Evolutionary conservation across 192 early-diverging fungal species (phyloP).

Genomic region (Entomortierella chlamydospora): DNA sequence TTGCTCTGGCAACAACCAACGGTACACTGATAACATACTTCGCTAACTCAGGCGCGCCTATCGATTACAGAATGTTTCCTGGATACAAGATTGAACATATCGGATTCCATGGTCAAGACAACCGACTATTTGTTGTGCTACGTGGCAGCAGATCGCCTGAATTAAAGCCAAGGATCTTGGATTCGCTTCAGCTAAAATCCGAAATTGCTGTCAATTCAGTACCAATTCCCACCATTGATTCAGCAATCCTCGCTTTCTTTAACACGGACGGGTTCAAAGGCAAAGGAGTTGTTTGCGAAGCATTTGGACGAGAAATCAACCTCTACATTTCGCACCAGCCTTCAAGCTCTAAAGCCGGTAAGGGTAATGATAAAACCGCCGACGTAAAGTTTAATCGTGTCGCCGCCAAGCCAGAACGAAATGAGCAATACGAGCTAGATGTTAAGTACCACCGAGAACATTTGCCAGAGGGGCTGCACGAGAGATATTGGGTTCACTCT

Average conservation of each 20-base stretch:
- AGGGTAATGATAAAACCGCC: background rate
- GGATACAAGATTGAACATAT: constrained; percentile 40
- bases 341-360: background rate
- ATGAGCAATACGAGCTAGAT: background rate
- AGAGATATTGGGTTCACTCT: constrained; percentile 29
- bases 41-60: constrained; percentile 29
- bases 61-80: constrained; percentile 31
- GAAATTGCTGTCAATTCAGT: constrained; percentile 15
- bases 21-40: constrained; percentile 44
- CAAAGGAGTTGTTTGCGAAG: constrained; percentile 23
- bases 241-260: constrained; percentile 22
- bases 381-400: background rate
- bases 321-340: constrained; percentile 29
- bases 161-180: constrained; percentile 17
- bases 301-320: constrained; percentile 25
- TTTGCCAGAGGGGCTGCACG: constrained; percentile 30
- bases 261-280: constrained; percentile 10
- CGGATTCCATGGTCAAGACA: constrained; percentile 27
- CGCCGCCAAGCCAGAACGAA: background rate
- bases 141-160: constrained; percentile 15
- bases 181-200: constrained; percentile 37
- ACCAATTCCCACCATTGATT: constrained; percentile 25
- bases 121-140: constrained; percentile 29
- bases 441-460: constrained; percentile 12
- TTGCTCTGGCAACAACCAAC: constrained; percentile 37